Evolutionary conservation across 2,329 filamentous ascomycete genomes (phyloP), one percentile per base, ranked within the genome.

Genomic region (Aspergillus niger): DNA sequence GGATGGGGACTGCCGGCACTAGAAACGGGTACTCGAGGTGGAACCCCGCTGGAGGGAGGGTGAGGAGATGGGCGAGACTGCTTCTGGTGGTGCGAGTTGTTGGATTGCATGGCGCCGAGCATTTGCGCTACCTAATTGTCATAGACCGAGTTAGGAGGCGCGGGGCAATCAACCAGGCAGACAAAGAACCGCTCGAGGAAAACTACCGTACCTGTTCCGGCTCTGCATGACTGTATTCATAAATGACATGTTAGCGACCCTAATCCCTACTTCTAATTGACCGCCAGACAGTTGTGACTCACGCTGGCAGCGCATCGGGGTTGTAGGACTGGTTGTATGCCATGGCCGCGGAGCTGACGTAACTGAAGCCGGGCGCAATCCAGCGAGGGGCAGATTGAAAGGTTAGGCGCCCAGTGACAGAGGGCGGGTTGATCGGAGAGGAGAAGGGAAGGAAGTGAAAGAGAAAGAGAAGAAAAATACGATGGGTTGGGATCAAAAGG

Each of bases 261-360:
- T n/a, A 43, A 58, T 36, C 24, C 13, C 39, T 39, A 30, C 43
- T 8, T 13, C 5, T 11, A n/a, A 8, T 15, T 22, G 2, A 20
- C 44, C 38, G 13, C 5, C 53, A 13, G 6, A 39, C 15, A 10
- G 53, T n/a, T 15, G 53, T 11, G 58, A 80, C 89, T 80, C 84
- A 95, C 90, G 92, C 92, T 74, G 94, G 94, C 65, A 99, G 87
- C 74, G 92, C 91, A 82, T 99, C 94, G 36, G 93, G 93, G 77
- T 99, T 96, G 81, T 92, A 95, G 58, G 89, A 86, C 76, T 88
- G 88, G 80, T 96, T 96, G 84, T 98, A 98, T 59, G 94, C 94
- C 94, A 98, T 98, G 63, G 74, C 65, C 38, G 62, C 60, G 55
- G 44, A 52, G 63, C 69, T 72, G 70, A 70, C 65, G 67, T 70